Percentiles rank a stretch among this genome's conserved stretches.
Evolutionary conservation across 306 rosid genomes (phyloP).

Genomic region (Gillenia trifoliata): DNA sequence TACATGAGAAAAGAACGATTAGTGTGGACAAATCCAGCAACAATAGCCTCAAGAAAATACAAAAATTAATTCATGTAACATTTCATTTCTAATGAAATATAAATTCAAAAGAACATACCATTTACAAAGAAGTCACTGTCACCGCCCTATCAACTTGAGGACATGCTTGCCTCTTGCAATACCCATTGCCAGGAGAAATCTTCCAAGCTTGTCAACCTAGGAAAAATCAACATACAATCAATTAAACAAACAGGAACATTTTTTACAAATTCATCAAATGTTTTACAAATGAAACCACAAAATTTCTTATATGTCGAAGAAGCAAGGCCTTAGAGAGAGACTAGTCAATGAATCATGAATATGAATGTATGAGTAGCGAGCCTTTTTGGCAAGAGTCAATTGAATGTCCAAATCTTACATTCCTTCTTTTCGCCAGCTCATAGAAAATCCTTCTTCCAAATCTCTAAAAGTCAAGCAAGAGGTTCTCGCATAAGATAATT

Average conservation of each 20-base stretch:
- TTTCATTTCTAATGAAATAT: neutral
- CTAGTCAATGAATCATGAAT: neutral
- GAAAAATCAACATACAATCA: conserved; percentile 6
- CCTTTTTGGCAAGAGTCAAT: neutral
- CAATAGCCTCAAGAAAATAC: neutral
- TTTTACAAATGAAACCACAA: conserved; percentile 1
- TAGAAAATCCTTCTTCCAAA: too few relatives aligned
- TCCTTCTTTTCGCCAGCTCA: too few relatives aligned
- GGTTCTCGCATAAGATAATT: too few relatives aligned
- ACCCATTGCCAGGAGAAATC: too few relatives aligned
- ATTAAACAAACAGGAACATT: conserved; percentile 3
- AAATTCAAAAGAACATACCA: conserved; percentile 45
- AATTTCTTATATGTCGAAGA: neutral
- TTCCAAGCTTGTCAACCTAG: conserved; percentile 96
- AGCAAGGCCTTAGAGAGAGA: neutral
- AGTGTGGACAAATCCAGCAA: neutral
- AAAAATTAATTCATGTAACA: neutral
- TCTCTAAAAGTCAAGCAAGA: too few relatives aligned
- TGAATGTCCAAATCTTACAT: neutral
- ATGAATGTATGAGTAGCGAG: neutral
- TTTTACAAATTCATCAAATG: neutral
- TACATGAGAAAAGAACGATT: neutral
- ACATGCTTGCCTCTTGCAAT: conserved; percentile 92
- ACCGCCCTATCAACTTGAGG: conserved; percentile 90
- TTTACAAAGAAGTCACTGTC: conserved; percentile 92